Conservation (phyloP, 2,329 filamentous ascomycete species). For the Colletotrichum liriopes region DNA sequence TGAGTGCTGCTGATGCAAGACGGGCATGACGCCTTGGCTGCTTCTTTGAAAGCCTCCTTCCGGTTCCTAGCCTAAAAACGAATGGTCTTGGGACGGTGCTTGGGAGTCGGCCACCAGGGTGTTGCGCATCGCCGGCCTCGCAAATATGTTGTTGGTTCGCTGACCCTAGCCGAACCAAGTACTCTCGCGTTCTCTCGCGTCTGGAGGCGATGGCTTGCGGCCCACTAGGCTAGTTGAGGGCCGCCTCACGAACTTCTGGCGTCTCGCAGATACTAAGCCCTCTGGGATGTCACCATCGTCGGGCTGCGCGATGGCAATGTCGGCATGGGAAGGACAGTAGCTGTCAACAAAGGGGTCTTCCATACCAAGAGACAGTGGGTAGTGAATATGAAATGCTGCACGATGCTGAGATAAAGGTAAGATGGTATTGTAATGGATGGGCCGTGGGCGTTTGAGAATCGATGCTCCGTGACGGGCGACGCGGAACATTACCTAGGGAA, state of each 20-base stretch:
- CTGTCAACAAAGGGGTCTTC: slow-evolving; percentile 41
- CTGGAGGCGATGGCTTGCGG: slow-evolving; percentile 17
- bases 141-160: slow-evolving; percentile 40
- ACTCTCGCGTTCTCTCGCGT: slow-evolving; percentile 46
- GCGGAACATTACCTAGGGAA: slow-evolving; percentile 34
- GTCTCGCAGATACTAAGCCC: slow-evolving; percentile 54
- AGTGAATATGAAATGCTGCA: slow-evolving; percentile 30
- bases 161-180: slow-evolving; percentile 45
- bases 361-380: slow-evolving; percentile 44
- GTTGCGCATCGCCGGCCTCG: slow-evolving; percentile 43
- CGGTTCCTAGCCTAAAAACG: slow-evolving; percentile 28
- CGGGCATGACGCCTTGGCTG: not conserved
- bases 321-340: slow-evolving; percentile 35
- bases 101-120: slow-evolving; percentile 33
- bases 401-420: slow-evolving; percentile 23
- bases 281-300: slow-evolving; percentile 47
- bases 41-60: not conserved
- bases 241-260: slow-evolving; percentile 48
- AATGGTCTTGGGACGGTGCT: slow-evolving; percentile 34
- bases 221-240: not conserved
- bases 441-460: slow-evolving; percentile 18
- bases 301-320: slow-evolving; percentile 26
- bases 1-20: slow-evolving; percentile 20
- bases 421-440: slow-evolving; percentile 25
- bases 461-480: slow-evolving; percentile 20